Conservation (phyloP, 768 basidiomycete species). For the Rhodotorula paludigena region DNA sequence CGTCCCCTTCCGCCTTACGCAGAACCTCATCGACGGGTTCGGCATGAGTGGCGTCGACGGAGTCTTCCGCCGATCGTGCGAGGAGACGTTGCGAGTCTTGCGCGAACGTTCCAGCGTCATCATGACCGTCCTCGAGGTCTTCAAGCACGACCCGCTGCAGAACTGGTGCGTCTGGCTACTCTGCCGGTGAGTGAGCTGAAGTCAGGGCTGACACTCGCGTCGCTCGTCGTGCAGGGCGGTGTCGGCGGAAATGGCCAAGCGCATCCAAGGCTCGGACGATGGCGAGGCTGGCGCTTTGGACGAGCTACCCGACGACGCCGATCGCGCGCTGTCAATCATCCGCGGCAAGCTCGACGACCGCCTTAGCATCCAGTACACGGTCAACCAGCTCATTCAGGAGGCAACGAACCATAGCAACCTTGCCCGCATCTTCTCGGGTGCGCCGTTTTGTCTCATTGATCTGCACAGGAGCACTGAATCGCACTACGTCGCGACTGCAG, state of each 20-base stretch:
- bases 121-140: conserved; percentile 91
- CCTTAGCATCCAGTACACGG: conserved; percentile 84
- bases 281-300: conserved; percentile 48
- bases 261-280: conserved; percentile 44
- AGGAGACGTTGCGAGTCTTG: conserved; percentile 87
- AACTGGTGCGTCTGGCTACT: conserved; percentile 69
- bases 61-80: conserved; percentile 89
- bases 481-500: neutral
- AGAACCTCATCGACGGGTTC: conserved; percentile 90
- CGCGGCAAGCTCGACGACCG: conserved; percentile 74
- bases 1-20: conserved; percentile 91
- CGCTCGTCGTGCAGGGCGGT: conserved; percentile 50
- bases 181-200: neutral
- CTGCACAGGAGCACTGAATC: neutral
- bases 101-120: conserved; percentile 78
- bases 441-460: neutral
- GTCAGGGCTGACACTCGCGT: conserved; percentile 36
- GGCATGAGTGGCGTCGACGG: conserved; percentile 84
- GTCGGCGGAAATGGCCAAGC: conserved; percentile 58
- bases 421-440: conserved; percentile 67
- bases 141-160: conserved; percentile 92
- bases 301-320: conserved; percentile 76
- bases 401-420: conserved; percentile 74
- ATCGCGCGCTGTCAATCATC: conserved; percentile 76
- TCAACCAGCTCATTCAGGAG: conserved; percentile 84